phyloP scores from a whole-genome alignment of 2,329 filamentous ascomycete genomes.

The Aspergillus felis region DNA sequence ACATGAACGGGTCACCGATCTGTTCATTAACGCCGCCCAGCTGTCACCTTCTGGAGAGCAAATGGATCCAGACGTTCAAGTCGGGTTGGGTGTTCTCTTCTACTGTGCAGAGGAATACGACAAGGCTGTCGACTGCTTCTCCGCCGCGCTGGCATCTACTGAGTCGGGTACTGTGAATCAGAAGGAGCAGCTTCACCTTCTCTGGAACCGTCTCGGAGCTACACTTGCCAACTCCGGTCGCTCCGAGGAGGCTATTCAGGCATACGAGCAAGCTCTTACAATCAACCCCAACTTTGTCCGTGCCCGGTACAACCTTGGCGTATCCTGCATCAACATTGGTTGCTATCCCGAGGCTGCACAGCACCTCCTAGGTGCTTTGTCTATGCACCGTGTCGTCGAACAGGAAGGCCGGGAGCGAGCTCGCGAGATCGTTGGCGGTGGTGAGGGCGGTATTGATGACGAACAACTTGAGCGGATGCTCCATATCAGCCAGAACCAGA shows the following conservation, averaged over 20 bases:
- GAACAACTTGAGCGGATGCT: conserved; percentile 81
- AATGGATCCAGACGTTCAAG: conserved; percentile 98
- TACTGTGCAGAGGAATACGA: conserved; percentile 98
- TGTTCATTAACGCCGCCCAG: conserved; percentile 90
- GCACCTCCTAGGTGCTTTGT: conserved; percentile 84
- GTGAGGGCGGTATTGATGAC: conserved; percentile 55
- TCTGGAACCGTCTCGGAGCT: conserved; percentile 96
- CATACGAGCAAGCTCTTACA: conserved; percentile 87
- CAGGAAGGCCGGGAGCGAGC: conserved; percentile 78
- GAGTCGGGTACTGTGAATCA: conserved; percentile 82
- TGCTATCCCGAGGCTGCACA: conserved; percentile 90
- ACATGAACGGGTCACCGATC: conserved; percentile 82
- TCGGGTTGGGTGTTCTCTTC: conserved; percentile 92
- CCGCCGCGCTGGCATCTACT: conserved; percentile 78
- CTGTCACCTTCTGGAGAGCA: conserved; percentile 86
- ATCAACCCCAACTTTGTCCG: conserved; percentile 95
- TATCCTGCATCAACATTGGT: conserved; percentile 95
- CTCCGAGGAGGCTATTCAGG: conserved; percentile 91
- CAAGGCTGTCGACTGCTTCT: conserved; percentile 98
- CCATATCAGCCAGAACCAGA: conserved; percentile 76
- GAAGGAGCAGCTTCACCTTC: conserved; percentile 79
- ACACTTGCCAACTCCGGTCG: conserved; percentile 93
- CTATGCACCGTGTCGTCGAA: conserved; percentile 94
- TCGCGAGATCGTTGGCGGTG: conserved; percentile 70
- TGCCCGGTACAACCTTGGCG: conserved; percentile 92